Base-by-base conservation (phyloP, 2,329 filamentous ascomycete genomes). In the Fusarium bulbicola region DNA sequence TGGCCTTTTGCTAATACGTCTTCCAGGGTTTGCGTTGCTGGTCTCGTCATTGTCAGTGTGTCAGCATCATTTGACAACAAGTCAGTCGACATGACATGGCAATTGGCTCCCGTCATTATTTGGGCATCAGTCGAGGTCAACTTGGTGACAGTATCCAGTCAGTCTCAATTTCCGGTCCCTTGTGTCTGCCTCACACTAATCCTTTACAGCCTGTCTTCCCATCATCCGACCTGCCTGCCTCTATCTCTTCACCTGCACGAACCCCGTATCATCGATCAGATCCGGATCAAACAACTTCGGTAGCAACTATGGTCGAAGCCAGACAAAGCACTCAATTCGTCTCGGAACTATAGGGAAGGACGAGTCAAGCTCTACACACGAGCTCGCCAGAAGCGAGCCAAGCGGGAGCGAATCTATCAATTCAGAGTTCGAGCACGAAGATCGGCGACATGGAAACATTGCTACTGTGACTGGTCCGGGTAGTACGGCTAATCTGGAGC, bases 51-150 rank as follows among this genome's bases (percentile, higher is more conserved):
- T 21, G 65, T 77, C 21, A 65, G 49, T 5, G 66, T 70, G 18
- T 66, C 75, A 9, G 62, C 61, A 16, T 15, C 24, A 18, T 71
- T 74, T 14, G 52, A 77, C 24, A 57, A 70, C 20, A 59, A 49
- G 4, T 77, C 75, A 4, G 13, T 24, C 8, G 75, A 77, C 24
- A 54, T 77, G 53, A 70, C 75, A 14, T 77, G 66, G 54, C 68
- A 75, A 26, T 21, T 77, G 8, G 53, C 61, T 7, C 49, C 63
- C 1, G 66, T 77, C 13, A 63, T 77, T 3, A 64, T 74, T 26
- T 77, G 75, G 75, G 75, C 75, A 2, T 72, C 73, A 2, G 73
- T 75, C 1, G 75, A 77, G 34, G 75, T 76, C 2, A 76, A 77
- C 21, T 36, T 77, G 4, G 70, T 77, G 6, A 77, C 69, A 3